Evolutionary conservation across 1,284 basidiomycete genomes (phyloP).

Genomic region (Cutaneotrichosporon cavernicola): DNA sequence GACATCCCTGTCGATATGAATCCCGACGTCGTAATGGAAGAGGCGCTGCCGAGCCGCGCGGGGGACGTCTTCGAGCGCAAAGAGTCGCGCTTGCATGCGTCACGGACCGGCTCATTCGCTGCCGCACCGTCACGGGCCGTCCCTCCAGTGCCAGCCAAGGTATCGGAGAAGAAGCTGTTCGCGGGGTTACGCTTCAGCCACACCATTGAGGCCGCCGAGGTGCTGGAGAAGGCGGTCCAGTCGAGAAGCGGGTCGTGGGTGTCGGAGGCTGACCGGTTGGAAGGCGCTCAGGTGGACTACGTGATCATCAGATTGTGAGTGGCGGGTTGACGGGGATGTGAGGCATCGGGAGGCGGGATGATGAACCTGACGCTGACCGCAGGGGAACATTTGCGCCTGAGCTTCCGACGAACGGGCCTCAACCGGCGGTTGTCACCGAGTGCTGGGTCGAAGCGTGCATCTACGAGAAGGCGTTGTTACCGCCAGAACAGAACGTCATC

Average conservation of each 20-base stretch:
- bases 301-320: constrained; percentile 49
- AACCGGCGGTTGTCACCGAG: constrained; percentile 42
- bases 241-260: constrained; percentile 39
- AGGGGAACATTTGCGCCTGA: constrained; percentile 3
- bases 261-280: constrained; percentile 33
- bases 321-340: neutral
- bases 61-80: constrained; percentile 25
- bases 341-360: neutral
- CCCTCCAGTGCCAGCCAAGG: constrained; percentile 4
- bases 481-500: constrained; percentile 40
- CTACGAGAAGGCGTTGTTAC: constrained; percentile 37
- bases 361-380: neutral
- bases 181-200: constrained; percentile 42
- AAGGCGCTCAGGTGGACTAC: constrained; percentile 43
- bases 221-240: constrained; percentile 39
- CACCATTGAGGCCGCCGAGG: constrained; percentile 34
- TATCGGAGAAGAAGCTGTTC: constrained; percentile 28
- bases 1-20: neutral
- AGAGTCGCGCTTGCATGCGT: constrained; percentile 38
- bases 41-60: constrained; percentile 7
- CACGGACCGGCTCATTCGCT: constrained; percentile 26
- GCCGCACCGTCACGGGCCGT: constrained; percentile 24
- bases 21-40: constrained; percentile 18
- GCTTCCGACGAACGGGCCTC: constrained; percentile 8
- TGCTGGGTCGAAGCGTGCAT: constrained; percentile 52